Conservation (phyloP, 202 grass and related monocot genomes). For the Dendrocalamus latiflorus region DNA sequence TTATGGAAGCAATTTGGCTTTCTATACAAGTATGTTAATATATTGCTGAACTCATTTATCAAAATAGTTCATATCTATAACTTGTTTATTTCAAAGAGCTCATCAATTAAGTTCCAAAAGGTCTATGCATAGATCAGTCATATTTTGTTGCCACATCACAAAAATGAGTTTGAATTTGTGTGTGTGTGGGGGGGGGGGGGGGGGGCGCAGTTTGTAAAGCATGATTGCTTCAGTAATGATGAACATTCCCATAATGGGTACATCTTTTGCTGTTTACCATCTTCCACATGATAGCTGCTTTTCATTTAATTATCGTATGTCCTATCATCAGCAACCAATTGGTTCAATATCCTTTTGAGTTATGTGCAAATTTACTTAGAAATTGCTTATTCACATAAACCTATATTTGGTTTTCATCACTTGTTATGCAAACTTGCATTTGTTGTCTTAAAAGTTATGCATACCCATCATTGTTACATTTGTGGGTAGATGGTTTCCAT, state of each 20-base stretch:
- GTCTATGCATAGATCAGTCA: background rate
- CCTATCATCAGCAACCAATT: background rate
- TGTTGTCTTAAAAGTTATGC: background rate
- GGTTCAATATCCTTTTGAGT: conserved; percentile 7
- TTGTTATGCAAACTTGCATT: background rate
- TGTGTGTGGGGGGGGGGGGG: too few relatives aligned
- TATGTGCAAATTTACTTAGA: background rate
- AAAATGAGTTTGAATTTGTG: background rate
- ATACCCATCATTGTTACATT: background rate
- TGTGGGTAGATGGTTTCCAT: background rate
- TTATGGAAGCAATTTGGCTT: conserved; percentile 97
- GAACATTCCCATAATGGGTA: background rate
- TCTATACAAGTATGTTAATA: conserved; percentile 63
- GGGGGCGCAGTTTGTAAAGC: background rate
- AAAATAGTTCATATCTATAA: background rate
- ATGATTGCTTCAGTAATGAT: background rate
- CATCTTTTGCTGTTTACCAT: background rate
- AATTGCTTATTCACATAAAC: background rate
- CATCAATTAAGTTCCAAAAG: background rate
- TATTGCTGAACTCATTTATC: background rate
- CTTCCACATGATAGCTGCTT: background rate
- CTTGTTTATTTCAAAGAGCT: background rate
- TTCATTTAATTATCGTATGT: background rate
- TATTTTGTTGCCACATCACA: background rate
- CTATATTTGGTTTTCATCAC: background rate